Conservation (phyloP, 176 grass and related monocot species). For the Cymbopogon citratus region DNA sequence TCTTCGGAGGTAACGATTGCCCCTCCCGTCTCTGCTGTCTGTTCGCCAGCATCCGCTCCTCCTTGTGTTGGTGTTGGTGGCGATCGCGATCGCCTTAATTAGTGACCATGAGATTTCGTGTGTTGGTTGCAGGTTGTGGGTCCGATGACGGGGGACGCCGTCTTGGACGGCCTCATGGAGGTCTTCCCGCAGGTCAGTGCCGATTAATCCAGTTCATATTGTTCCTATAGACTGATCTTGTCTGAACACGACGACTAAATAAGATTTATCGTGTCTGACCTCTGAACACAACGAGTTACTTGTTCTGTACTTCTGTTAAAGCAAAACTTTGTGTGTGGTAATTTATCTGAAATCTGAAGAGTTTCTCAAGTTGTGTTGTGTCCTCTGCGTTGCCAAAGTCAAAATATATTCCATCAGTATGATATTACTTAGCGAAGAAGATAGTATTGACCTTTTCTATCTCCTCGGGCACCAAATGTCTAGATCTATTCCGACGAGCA, state of each 20-base stretch:
- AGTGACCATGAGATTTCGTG: not conserved
- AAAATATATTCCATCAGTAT: not conserved
- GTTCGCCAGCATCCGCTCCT: not conserved
- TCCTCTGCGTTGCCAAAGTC: not conserved
- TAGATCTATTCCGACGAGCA: too few relatives aligned
- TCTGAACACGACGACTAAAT: not conserved
- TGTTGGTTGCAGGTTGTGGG: not conserved
- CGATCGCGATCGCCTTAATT: not conserved
- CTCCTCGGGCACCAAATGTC: not conserved
- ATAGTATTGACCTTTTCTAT: not conserved
- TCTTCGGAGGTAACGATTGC: not conserved
- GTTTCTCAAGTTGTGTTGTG: not conserved
- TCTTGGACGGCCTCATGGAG: conserved; percentile 30
- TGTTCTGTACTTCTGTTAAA: not conserved
- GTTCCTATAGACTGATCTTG: not conserved
- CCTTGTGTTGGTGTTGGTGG: not conserved
- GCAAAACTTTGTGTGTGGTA: not conserved
- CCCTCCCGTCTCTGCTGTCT: not conserved
- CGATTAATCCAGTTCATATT: not conserved
- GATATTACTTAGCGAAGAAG: not conserved
- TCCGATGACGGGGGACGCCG: not conserved
- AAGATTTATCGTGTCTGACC: not conserved
- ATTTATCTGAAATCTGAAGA: not conserved
- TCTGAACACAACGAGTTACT: not conserved
- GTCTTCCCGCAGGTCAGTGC: conserved; percentile 37